Evolutionary conservation across 2,329 filamentous ascomycete species (phyloP), one percentile per base, ranked within the genome.

Genomic region (Aspergillaceae sp.): DNA sequence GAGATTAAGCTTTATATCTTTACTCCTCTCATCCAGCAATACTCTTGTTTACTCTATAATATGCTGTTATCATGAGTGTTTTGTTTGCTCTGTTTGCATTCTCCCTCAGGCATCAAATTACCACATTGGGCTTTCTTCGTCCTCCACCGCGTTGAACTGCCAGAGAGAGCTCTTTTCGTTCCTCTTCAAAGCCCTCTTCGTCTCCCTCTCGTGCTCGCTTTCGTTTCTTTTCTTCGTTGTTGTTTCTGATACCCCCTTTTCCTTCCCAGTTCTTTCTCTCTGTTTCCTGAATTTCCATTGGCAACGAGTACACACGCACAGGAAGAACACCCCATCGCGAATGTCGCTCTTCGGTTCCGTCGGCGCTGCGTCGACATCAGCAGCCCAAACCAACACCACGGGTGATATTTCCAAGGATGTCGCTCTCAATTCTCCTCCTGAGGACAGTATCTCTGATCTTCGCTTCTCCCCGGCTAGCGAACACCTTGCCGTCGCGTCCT

Each of bases 371-470:
- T 59, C 78, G 29, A 61, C 81, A 26, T 58, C 77, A 40, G 60
- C 74, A 33, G 62, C 75, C 41, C 51, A 59, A 50, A 80, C 77
- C 57, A 86, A 84, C 55, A 92, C 90, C 2, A 82, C 91, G 5
- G 92, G 92, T 57, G 91, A 98, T 61, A 83, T 95, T 49, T 89
- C 85, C 62, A 86, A 90, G 62, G 92, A 98, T 68, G 82, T 97
- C 45, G 77, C 84, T 45, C 74, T 98, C 46, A 78, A 73, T 49
- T 79, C 83, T 53, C 86, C 86, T 9, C 92, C 92, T 26, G 83
- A 87, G 56, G 92, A 98, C 70, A 87, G 86, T 67, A 85, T 97
- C 61, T 90, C 90, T 33, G 87, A 89, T 63, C 77, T 98, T 49
- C 74, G 81, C 42, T 98, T 96, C 72, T 90, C 85, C 9, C 81